Evolutionary conservation across 2,329 filamentous ascomycete species (phyloP).

Genomic region (Neurospora crassa): DNA sequence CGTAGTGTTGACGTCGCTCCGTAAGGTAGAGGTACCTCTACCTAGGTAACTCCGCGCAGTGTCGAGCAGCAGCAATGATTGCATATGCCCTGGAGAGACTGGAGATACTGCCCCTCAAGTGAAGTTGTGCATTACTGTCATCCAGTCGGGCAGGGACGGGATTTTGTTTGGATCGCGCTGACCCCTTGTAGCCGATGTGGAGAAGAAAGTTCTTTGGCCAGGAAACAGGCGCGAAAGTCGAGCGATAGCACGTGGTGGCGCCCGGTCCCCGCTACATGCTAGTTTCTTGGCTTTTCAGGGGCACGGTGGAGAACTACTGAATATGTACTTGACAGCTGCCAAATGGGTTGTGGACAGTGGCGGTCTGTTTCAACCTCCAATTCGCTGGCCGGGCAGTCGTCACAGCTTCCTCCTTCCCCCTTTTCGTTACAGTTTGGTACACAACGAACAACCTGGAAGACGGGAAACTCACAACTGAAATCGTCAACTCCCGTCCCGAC

Average conservation of each 20-base stretch:
- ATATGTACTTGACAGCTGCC: neutral
- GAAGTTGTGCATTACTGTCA: neutral
- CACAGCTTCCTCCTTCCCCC: constrained; percentile 1
- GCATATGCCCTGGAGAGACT: neutral
- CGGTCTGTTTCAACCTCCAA: constrained; percentile 5
- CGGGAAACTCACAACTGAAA: neutral
- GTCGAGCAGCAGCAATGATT: neutral
- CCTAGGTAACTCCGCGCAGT: neutral
- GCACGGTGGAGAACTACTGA: neutral
- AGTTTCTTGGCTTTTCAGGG: neutral
- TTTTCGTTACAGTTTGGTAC: neutral
- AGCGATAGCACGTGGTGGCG: constrained; percentile 4
- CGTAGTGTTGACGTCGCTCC: neutral
- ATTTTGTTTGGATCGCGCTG: neutral
- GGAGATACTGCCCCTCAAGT: neutral
- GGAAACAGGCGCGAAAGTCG: constrained; percentile 1
- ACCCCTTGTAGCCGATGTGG: neutral
- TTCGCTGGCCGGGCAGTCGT: neutral
- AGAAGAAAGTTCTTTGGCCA: neutral
- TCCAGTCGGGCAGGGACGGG: neutral
- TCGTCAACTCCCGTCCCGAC: neutral
- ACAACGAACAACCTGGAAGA: neutral
- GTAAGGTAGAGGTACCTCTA: neutral
- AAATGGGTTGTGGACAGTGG: neutral
- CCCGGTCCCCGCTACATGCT: neutral